Conservation (phyloP, 2,329 filamentous ascomycete genomes). For the Cadophora luteo-olivacea region DNA sequence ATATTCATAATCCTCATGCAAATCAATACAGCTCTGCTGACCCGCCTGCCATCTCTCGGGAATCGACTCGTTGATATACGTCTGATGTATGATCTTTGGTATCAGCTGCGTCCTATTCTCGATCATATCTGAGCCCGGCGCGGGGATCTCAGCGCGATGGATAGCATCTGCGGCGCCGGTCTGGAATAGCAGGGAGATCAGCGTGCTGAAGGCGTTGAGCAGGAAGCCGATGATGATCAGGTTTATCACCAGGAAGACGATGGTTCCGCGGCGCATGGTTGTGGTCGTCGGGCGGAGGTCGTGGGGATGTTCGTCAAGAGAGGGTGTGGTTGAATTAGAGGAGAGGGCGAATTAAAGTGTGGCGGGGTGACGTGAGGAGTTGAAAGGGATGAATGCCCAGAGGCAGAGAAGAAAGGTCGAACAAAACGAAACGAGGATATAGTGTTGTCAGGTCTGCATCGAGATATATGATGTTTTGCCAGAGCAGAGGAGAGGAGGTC, state of each 20-base stretch:
- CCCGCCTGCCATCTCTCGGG: constrained; percentile 70
- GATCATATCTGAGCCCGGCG: constrained; percentile 65
- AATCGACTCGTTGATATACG: constrained; percentile 74
- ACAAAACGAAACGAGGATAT: background rate
- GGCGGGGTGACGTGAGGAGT: background rate
- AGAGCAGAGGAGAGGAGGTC: background rate
- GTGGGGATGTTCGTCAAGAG: background rate
- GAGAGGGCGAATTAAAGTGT: background rate
- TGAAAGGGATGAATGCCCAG: background rate
- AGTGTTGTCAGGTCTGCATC: constrained; percentile 6
- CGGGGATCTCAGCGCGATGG: constrained; percentile 67
- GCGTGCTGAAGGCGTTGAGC: constrained; percentile 71
- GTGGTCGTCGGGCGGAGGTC: background rate
- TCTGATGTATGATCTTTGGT: constrained; percentile 80
- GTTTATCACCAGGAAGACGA: constrained; percentile 58
- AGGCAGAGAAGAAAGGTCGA: constrained; percentile 1
- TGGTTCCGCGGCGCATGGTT: constrained; percentile 44
- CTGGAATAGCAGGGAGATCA: constrained; percentile 73
- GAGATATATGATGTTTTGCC: background rate
- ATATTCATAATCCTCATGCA: constrained; percentile 77
- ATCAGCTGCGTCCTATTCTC: constrained; percentile 65
- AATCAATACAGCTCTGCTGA: constrained; percentile 69
- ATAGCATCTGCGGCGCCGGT: constrained; percentile 73
- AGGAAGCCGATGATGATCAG: constrained; percentile 68
- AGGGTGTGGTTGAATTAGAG: background rate